Percentiles rank a stretch among this genome's conserved stretches.
Evolutionary conservation across 2,329 filamentous ascomycete genomes (phyloP).

Genomic region (Venturia nashicola): DNA sequence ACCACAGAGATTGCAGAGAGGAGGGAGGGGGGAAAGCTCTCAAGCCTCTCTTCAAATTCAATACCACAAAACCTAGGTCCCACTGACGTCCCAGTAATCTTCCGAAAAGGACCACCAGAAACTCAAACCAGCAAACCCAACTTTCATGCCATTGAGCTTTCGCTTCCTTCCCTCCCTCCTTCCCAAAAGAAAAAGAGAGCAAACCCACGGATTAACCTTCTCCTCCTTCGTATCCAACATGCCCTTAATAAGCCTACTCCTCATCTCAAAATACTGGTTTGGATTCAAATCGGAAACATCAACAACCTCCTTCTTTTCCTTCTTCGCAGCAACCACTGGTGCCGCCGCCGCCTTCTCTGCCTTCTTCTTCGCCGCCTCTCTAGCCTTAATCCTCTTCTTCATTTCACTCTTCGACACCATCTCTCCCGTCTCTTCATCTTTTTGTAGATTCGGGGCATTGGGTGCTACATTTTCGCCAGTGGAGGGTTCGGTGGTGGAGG

Average conservation of each 20-base stretch:
- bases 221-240: conserved; percentile 61
- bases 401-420: conserved; percentile 47
- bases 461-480: conserved; percentile 11
- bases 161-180: too few relatives aligned
- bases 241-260: conserved; percentile 68
- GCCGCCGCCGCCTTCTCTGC: conserved; percentile 66
- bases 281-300: conserved; percentile 51
- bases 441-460: conserved; percentile 50
- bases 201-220: conserved; percentile 40
- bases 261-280: conserved; percentile 95
- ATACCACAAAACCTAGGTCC: neutral
- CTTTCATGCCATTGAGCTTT: neutral
- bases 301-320: conserved; percentile 50
- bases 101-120: neutral
- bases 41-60: neutral
- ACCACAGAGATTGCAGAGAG: neutral
- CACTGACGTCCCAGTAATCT: neutral
- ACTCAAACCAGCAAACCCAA: neutral
- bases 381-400: conserved; percentile 91
- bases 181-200: neutral
- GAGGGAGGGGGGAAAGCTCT: neutral
- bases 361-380: conserved; percentile 80
- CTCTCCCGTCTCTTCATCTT: conserved; percentile 91
- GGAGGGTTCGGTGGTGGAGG: neutral
- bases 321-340: conserved; percentile 47